Evolutionary conservation across 768 basidiomycete genomes (phyloP), one percentile per base, ranked within the genome.

Genomic region (Terana coerulea): DNA sequence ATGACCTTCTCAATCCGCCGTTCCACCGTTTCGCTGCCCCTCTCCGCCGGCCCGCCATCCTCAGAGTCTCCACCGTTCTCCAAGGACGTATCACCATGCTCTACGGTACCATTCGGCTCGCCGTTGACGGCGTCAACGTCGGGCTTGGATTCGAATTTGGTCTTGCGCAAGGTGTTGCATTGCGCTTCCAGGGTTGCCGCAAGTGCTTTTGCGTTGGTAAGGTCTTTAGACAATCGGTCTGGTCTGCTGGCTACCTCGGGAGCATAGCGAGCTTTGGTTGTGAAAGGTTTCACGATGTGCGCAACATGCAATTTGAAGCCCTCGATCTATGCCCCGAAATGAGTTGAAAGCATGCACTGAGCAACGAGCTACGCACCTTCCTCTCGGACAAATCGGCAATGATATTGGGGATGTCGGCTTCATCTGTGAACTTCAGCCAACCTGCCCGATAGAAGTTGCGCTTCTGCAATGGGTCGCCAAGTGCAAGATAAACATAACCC

Each of bases 361-460:
- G 24, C 19, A 24, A 5, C 21, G 24, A 19, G 47, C 37, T 29
- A 51, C 71, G 44, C 57, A 91, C 95, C 82, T 94, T 95, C 64
- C 86, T 87, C 59, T 92, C 90, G 47, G 88, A 79, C 40, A 98
- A 60, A 59, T 89, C 84, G 33, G 73, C 61, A 70, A 95, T 80
- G 5, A 90, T 84, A 14, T 70, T 61, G 2, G 74, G 61, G 81
- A 98, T 91, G 59, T 97, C 91, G 9, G 86, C 82, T 56, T 92
- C 91, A 28, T 91, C 89, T 35, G 70, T 72, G 65, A 95, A 97
- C 56, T 83, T 83, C 52, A 97, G 74, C 94, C 95, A 98, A 11
- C 92, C 95, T 1, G 93, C 91, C 28, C 95, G 89, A 64, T 95
- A 93, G 66, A 89, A 98, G 60, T 89, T 90, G 53, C 92, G 84